These are phyloP conservation scores for Ceriops tagal DNA, from an alignment of 345 rosid species.

Conservation along the genomic window DNA sequence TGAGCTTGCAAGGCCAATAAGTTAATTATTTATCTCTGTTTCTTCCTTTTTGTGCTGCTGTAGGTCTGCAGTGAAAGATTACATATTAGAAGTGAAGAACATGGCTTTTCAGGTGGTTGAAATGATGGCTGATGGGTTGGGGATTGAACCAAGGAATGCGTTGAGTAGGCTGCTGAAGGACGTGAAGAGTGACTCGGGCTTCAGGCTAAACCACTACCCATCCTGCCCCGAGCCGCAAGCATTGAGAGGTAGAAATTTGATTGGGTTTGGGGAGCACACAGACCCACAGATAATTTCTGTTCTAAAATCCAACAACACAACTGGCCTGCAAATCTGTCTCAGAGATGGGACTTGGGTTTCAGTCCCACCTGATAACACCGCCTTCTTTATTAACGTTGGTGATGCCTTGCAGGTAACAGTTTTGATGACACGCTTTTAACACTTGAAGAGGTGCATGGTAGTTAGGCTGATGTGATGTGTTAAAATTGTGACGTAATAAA, in stretches of 20 bases:
- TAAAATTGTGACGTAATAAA: too few species aligned
- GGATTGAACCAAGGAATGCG: conserved; percentile 27
- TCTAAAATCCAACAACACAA: conserved; percentile 53
- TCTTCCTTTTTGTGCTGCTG: neutral
- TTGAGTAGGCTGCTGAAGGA: conserved; percentile 29
- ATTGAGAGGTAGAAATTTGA: conserved; percentile 34
- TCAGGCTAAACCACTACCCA: conserved; percentile 57
- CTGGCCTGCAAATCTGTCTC: conserved; percentile 52
- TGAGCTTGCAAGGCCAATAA: neutral
- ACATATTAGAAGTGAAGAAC: conserved; percentile 30
- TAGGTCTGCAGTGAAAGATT: conserved; percentile 34
- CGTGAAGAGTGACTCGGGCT: conserved; percentile 45
- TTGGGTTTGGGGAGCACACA: conserved; percentile 65
- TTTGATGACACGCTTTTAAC: neutral
- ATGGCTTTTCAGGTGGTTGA: conserved; percentile 28
- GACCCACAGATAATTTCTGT: conserved; percentile 66
- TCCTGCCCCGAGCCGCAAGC: conserved; percentile 41
- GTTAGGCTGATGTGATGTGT: too few species aligned
- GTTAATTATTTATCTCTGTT: neutral
- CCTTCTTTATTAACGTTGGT: conserved; percentile 52
- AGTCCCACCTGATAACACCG: conserved; percentile 48
- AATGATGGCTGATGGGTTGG: conserved; percentile 33
- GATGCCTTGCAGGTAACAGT: conserved; percentile 48
- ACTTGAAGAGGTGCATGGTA: too few species aligned
- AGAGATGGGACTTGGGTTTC: conserved; percentile 51